Percentiles rank a stretch among this genome's conserved stretches.
Evolutionary conservation across 805 yeast genomes (phyloP).

Genomic region (Ogataea methanolica): DNA sequence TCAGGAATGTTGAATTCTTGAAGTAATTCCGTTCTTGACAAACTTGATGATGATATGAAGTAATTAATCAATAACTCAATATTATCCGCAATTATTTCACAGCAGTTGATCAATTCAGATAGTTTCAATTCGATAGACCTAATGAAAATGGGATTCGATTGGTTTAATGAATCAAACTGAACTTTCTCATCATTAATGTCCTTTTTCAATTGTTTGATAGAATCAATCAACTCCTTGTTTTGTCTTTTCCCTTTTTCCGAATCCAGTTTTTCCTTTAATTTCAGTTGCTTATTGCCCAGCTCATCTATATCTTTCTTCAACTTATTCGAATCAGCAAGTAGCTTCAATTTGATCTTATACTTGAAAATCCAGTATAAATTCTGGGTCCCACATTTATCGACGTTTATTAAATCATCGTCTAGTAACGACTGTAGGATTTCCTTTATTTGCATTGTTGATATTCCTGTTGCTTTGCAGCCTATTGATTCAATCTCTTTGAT

Average conservation of each 20-base stretch:
- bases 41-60: slow-evolving; percentile 28
- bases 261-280: slow-evolving; percentile 1
- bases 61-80: slow-evolving; percentile 37
- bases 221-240: not conserved
- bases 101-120: slow-evolving; percentile 2
- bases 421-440: slow-evolving; percentile 41
- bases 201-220: slow-evolving; percentile 6
- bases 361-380: slow-evolving; percentile 49
- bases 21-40: slow-evolving; percentile 28
- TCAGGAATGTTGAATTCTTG: slow-evolving; percentile 41
- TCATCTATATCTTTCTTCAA: slow-evolving; percentile 7
- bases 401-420: slow-evolving; percentile 45
- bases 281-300: slow-evolving; percentile 12
- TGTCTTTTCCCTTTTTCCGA: not conserved
- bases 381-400: slow-evolving; percentile 52
- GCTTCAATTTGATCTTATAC: slow-evolving; percentile 19
- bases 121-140: not conserved
- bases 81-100: slow-evolving; percentile 30
- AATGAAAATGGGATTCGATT: slow-evolving; percentile 1
- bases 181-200: not conserved
- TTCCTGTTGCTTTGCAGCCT: slow-evolving; percentile 43
- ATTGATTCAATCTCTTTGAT: slow-evolving; percentile 47
- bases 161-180: not conserved
- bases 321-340: slow-evolving; percentile 11
- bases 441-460: slow-evolving; percentile 52